These are phyloP conservation scores for Nannizziopsis barbatae DNA, from an alignment of 2,329 filamentous ascomycete species.

Conservation along the genomic window DNA sequence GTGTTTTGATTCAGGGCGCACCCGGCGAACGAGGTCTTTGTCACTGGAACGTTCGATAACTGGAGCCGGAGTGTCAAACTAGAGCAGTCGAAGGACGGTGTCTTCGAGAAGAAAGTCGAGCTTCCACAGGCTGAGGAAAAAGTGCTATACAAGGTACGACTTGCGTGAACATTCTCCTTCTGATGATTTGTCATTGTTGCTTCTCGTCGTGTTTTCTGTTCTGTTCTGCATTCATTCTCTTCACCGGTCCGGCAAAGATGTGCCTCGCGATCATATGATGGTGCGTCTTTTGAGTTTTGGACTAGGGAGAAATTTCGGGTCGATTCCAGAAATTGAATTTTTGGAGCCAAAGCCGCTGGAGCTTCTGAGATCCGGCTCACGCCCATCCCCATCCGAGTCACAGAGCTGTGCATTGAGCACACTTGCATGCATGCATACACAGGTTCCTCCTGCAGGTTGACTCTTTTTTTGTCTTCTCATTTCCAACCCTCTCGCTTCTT, in stretches of 20 bases:
- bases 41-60: slow-evolving; percentile 90
- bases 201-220: background rate
- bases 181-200: background rate
- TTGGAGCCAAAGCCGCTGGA: too few species aligned
- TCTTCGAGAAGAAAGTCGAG: slow-evolving; percentile 70
- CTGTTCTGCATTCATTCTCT: background rate
- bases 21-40: slow-evolving; percentile 73
- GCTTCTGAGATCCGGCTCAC: too few species aligned
- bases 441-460: background rate
- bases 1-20: slow-evolving; percentile 55
- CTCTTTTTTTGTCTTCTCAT: too few species aligned
- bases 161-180: slow-evolving; percentile 3
- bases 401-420: too few species aligned
- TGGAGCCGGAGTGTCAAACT: slow-evolving; percentile 83
- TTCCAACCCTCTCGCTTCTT: too few species aligned
- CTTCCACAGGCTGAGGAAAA: slow-evolving; percentile 57
- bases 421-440: too few species aligned
- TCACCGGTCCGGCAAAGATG: background rate
- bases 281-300: slow-evolving; percentile 2
- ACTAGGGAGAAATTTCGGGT: slow-evolving; percentile 4
- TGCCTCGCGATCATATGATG: slow-evolving; percentile 5
- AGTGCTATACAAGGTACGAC: slow-evolving; percentile 83
- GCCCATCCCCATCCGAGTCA: too few species aligned
- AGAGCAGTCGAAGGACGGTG: slow-evolving; percentile 55
- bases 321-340: background rate